Evolutionary conservation across 192 early-diverging fungal genomes (phyloP).

Genomic region (Coemansia sp.): DNA sequence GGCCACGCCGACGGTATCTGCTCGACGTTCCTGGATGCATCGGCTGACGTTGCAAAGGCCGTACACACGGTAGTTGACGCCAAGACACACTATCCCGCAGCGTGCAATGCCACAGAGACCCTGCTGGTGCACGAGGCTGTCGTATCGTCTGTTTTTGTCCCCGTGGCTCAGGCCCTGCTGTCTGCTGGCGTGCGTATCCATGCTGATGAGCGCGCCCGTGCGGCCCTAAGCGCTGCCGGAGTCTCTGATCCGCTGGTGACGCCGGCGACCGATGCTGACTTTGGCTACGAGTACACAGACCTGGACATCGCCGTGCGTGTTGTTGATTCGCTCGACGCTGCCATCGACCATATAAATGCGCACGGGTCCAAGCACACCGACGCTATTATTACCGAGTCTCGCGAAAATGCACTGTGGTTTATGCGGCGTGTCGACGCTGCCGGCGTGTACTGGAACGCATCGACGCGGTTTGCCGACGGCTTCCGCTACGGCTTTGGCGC

Average conservation of each 20-base stretch:
- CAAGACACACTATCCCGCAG: constrained; percentile 92
- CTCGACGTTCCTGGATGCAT: constrained; percentile 82
- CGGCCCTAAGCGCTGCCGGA: constrained; percentile 30
- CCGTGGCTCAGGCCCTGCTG: constrained; percentile 61
- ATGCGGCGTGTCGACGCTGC: constrained; percentile 94
- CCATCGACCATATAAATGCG: constrained; percentile 89
- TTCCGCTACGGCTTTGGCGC: constrained; percentile 99
- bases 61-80: constrained; percentile 82
- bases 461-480: constrained; percentile 94
- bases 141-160: constrained; percentile 44
- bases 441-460: constrained; percentile 97
- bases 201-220: constrained; percentile 56
- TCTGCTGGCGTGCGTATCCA: constrained; percentile 61
- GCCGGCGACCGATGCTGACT: constrained; percentile 59
- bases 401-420: constrained; percentile 70
- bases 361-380: constrained; percentile 97
- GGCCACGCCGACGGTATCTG: constrained; percentile 99
- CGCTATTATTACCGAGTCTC: constrained; percentile 82
- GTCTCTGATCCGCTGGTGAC: constrained; percentile 10
- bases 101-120: constrained; percentile 94
- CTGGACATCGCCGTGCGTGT: constrained; percentile 78
- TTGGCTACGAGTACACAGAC: constrained; percentile 89
- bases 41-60: constrained; percentile 76
- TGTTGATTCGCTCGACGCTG: constrained; percentile 70
- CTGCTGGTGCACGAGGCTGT: constrained; percentile 76